Evolutionary conservation across 345 rosid genomes (phyloP), one percentile per base, ranked within the genome.

Genomic region (Acer campestre): DNA sequence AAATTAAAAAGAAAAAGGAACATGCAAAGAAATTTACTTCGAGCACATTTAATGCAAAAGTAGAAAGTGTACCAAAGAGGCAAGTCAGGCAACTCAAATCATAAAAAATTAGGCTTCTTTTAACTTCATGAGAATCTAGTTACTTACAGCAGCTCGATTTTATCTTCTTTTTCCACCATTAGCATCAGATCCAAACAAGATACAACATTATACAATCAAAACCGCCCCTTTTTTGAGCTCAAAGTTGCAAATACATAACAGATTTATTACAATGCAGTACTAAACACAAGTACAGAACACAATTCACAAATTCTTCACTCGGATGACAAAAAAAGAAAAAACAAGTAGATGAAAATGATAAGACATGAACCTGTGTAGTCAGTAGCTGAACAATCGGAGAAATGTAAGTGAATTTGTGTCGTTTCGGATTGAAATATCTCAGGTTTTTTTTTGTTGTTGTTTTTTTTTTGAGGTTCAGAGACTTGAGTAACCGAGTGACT

Each of bases 191-290:
- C 89, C 82, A 82, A 51, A 40, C 61, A 27, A 61, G 20, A 68
- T 70, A 11, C 68, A 66, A 38, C 42, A 76, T 61, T 53, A 58
- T 53, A 67, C 17, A 64, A 53, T 10, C 44, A 68, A 42, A 67
- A 53, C 63, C 61, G 49, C 14, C 18, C 25, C 59, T 65, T 38
- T 10, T 29, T 59, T 40, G n/a, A 63, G 79, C 61, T 56, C 44
- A 75, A 38, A 80, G 20, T 18, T 65, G 81, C 48, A 55, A 58
- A 77, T 23, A 72, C 35, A 13, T 49, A 66, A 77, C 53, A 63
- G 65, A 83, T 20, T 65, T 16, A n/a, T 61, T 61, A 75, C 55
- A 85, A 90, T 86, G 93, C 86, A 67, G 68, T 79, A 79, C 22
- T n/a, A 68, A 74, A 68, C 53, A 25, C 10, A 42, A 42, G 61